Evolutionary conservation across 805 yeast species (phyloP), one percentile per base, ranked within the genome.

Genomic region (Metschnikowia sp.): DNA sequence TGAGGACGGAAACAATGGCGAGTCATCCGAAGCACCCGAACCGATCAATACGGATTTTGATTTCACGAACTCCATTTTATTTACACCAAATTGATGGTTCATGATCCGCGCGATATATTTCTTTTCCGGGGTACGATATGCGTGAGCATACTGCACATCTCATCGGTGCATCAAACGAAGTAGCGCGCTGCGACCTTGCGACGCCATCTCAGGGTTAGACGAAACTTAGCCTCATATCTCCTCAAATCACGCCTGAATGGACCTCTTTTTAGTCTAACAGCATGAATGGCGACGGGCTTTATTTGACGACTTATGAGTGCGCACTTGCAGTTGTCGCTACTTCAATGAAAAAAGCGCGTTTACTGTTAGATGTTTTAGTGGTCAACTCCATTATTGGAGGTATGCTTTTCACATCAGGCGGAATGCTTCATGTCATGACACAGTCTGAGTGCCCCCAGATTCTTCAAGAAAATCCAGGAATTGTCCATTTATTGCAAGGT

Each of bases 291-390:
- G 69, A 66, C 22, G 54, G 62, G 18, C 44, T 74, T 54, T 87
- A 85, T 57, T 74, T 85, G 42, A 81, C 89, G 4, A 87, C 92
- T 7, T 83, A 86, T 65, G 95, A 87, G 57, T 83, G 92, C 2
- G 94, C 94, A 0, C 64, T 87, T 42, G 94, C 95, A 0, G 84
- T 86, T 36, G 92, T 86, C 15, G 95, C 95, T 8, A 87, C 94
- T 0, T 75, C 89, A 2, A 86, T 86, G 94, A 87, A 87, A 64
- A 87, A 87, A 59, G 78, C 91, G 4, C 74, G 95, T 63, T 73
- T 85, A 29, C 75, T 81, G 52, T 54, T 81, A 4, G 84, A 82
- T 48, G 74, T 83, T 1, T 61, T 87, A n/a, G 53, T 80, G 0
- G 57, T 86, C 18, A 85, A 85, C 60, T 81, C 90, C 0, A 61